Conservation (phyloP, 2,329 filamentous ascomycete genomes). For the Annulohypoxylon truncatum region DNA sequence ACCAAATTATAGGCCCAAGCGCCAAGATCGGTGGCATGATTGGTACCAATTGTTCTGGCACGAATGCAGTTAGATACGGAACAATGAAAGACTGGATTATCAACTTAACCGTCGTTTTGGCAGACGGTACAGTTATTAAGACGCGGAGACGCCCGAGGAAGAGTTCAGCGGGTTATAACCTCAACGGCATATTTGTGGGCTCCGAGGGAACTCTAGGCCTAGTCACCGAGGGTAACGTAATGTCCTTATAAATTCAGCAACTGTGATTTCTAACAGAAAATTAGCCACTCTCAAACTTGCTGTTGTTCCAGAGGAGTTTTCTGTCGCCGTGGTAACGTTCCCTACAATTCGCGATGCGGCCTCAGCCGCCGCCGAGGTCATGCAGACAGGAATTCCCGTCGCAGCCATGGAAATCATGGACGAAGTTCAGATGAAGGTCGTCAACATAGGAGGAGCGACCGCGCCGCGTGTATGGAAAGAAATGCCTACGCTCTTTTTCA, state of each 20-base stretch:
- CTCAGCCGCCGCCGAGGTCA: slow-evolving; percentile 78
- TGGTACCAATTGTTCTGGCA: slow-evolving; percentile 81
- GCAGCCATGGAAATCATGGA: slow-evolving; percentile 90
- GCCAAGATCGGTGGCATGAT: slow-evolving; percentile 88
- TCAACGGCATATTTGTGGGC: slow-evolving; percentile 82
- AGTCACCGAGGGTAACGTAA: slow-evolving; percentile 73
- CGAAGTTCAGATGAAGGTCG: slow-evolving; percentile 85
- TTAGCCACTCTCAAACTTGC: slow-evolving; percentile 82
- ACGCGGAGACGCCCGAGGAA: slow-evolving; percentile 82
- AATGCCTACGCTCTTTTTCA: slow-evolving; percentile 83
- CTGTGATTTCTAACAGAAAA: not conserved
- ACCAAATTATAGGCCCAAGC: slow-evolving; percentile 59
- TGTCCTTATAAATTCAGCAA: not conserved
- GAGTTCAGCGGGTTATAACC: slow-evolving; percentile 84
- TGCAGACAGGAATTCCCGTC: slow-evolving; percentile 78
- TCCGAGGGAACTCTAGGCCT: slow-evolving; percentile 85
- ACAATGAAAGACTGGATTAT: slow-evolving; percentile 92
- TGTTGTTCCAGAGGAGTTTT: slow-evolving; percentile 79
- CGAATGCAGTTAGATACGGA: slow-evolving; percentile 83
- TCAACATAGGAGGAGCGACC: slow-evolving; percentile 79
- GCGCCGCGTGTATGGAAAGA: slow-evolving; percentile 78
- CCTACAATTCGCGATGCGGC: slow-evolving; percentile 81
- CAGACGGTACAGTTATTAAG: slow-evolving; percentile 83
- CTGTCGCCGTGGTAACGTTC: slow-evolving; percentile 84
- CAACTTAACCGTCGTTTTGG: slow-evolving; percentile 82